Base-by-base conservation (phyloP, 2,329 filamentous ascomycete genomes). In the Alternaria dauci region DNA sequence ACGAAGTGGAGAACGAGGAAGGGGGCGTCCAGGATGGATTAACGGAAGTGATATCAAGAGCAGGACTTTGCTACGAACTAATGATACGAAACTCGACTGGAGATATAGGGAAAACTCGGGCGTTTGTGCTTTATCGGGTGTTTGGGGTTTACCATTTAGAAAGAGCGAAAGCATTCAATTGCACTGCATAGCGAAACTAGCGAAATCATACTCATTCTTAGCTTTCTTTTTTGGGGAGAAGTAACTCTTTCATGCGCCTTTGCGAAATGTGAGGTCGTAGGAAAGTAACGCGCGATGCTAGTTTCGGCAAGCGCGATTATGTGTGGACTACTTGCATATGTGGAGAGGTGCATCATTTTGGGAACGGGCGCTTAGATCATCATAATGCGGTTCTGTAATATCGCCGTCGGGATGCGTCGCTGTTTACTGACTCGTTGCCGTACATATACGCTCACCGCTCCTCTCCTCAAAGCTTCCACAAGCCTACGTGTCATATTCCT, bases 111-210 rank as follows among this genome's bases (percentile, higher is more conserved):
- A 38, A 48, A 48, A 50, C 14, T 38, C 12, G 32, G 46, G 46
- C 46, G 46, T 52, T 41, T 26, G 14, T 53, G 38, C 7, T 53
- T n/a, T 8, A 20, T 16, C 1, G n/a, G 50, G 50, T 30, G 36
- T 52, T 41, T 50, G 32, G 30, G 50, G 50, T 52, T 5, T 9
- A 52, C 36, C 26, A 41, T 26, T 26, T 50, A 50, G 46, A 52
- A 41, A 52, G 34, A 41, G 50, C 50, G 20, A 52, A 52, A 50
- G 50, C 50, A 52, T 52, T 52, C 50, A 41, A 20, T 52, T 52
- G 50, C 50, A 52, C 50, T 50, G 46, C 46, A 50, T 50, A 50
- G 46, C 46, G 46, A 50, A 50, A 50, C 46, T 25, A 52, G 48
- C 48, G 50, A 52, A 52, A 52, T 52, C 50, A 52, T 41, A 41